Conservation (phyloP, 345 rosid species). For the Kandelia obovata region DNA sequence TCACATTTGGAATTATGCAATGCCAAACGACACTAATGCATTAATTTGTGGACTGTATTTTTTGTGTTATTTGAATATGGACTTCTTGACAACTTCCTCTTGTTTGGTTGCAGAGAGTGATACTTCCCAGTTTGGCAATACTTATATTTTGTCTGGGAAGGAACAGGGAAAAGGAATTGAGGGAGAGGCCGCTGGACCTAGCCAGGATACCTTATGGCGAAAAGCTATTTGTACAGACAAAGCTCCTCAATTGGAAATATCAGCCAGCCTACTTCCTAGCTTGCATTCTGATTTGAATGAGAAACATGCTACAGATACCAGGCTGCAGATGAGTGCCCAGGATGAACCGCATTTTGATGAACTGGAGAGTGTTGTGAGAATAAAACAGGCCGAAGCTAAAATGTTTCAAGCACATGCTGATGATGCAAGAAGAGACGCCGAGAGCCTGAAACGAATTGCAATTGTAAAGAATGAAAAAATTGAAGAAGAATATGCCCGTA, state of each 20-base stretch:
- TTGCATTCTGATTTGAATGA: constrained; percentile 48
- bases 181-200: constrained; percentile 40
- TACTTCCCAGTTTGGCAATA: constrained; percentile 40
- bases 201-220: constrained; percentile 54
- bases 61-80: not conserved
- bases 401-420: constrained; percentile 91
- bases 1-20: not conserved
- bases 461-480: constrained; percentile 66
- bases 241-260: constrained; percentile 48
- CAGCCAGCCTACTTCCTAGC: constrained; percentile 46
- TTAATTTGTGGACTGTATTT: not conserved
- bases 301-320: constrained; percentile 40
- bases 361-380: constrained; percentile 76
- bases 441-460: constrained; percentile 77
- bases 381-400: constrained; percentile 81
- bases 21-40: not conserved
- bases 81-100: constrained; percentile 7
- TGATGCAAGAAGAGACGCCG: constrained; percentile 87
- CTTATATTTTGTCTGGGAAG: constrained; percentile 35
- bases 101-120: constrained; percentile 59
- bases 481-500: constrained; percentile 60
- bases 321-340: constrained; percentile 37
- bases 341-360: constrained; percentile 77
- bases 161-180: constrained; percentile 54
- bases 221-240: constrained; percentile 58